Evolutionary conservation across 441 rosid genomes (phyloP).

Genomic region (Populus trichocarpa): DNA sequence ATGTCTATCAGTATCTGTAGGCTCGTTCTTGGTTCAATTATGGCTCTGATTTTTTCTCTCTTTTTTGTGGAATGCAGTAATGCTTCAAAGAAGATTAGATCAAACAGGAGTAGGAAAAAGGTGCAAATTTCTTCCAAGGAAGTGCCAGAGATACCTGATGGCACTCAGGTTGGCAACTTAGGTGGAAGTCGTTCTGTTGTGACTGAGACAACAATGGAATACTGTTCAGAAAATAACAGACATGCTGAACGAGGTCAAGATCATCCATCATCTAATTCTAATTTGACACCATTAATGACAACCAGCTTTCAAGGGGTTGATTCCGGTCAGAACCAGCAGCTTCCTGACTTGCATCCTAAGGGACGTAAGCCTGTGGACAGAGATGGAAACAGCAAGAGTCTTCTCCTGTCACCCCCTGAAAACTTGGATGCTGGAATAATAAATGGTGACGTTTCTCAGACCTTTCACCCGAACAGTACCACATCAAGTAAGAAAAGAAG

Average conservation of each 20-base stretch:
- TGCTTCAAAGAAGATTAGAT: conserved; percentile 19
- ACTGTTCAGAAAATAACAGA: neutral
- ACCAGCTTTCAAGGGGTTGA: neutral
- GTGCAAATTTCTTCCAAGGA: conserved; percentile 17
- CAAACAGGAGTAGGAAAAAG: conserved; percentile 17
- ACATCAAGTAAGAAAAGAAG: neutral
- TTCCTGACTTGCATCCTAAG: neutral
- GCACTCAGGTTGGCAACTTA: conserved; percentile 14
- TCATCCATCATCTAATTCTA: neutral
- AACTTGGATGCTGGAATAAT: neutral
- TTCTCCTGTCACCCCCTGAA: neutral
- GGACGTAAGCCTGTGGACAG: neutral
- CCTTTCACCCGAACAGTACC: neutral
- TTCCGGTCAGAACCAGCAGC: conserved; percentile 10
- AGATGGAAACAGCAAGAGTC: neutral
- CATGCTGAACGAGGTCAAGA: neutral
- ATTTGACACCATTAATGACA: neutral
- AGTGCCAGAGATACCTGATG: conserved; percentile 8
- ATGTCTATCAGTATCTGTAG: neutral
- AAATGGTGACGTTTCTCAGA: conserved; percentile 2
- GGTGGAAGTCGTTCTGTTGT: conserved; percentile 1
- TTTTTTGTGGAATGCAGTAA: conserved; percentile 24
- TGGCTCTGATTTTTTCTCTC: neutral
- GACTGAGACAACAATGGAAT: conserved; percentile 11
- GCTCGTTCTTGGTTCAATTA: neutral